phyloP scores from a whole-genome alignment of 148 eudicot genomes.

The Euryodendron excelsum region DNA sequence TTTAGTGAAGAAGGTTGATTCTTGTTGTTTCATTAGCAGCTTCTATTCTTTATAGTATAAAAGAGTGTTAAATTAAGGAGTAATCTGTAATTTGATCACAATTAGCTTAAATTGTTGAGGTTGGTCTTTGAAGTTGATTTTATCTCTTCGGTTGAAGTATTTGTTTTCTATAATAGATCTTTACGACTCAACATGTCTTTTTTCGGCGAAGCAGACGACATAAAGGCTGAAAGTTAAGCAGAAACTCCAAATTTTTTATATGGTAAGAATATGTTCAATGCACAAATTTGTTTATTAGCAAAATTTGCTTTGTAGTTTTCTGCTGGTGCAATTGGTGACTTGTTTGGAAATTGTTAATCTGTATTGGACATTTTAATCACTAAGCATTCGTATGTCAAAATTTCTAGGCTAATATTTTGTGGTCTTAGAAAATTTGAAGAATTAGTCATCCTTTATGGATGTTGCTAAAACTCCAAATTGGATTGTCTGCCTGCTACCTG shows the following conservation, averaged over 20 bases:
- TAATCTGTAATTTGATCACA: background rate
- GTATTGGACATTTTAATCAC: background rate
- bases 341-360: background rate
- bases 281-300: conserved; percentile 24
- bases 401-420: background rate
- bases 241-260: conserved; percentile 42
- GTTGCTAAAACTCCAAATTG: background rate
- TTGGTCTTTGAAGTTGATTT: conserved; percentile 43
- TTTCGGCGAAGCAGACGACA: conserved; percentile 57
- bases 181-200: conserved; percentile 55
- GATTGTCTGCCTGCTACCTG: background rate
- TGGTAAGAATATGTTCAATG: conserved; percentile 56
- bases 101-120: conserved; percentile 21
- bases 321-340: background rate
- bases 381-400: background rate
- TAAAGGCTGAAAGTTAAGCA: conserved; percentile 53
- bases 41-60: background rate
- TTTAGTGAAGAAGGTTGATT: background rate
- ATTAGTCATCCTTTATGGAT: background rate
- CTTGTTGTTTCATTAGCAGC: background rate
- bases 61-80: background rate
- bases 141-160: conserved; percentile 35
- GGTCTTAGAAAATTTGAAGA: background rate
- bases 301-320: conserved; percentile 6
- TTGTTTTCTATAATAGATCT: conserved; percentile 52